Base-by-base conservation (phyloP, 2,329 filamentous ascomycete genomes). In the Trichoderma aggressivum region DNA sequence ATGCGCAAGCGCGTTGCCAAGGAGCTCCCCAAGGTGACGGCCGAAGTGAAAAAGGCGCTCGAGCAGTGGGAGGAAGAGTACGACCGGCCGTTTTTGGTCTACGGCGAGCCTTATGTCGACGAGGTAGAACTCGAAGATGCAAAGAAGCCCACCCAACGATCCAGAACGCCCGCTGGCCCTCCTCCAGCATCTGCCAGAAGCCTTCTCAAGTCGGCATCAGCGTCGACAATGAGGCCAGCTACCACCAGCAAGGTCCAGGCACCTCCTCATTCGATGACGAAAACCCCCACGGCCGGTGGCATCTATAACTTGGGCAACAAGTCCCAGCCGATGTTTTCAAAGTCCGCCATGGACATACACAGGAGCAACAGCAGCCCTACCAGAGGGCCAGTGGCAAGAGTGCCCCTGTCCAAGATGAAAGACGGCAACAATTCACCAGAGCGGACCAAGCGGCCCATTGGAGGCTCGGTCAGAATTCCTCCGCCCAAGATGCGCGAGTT, bases 1-100 rank as follows among this genome's bases (percentile, higher is more conserved):
- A 97, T 97, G 93, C 90, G 96, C 72, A 99, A 99, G 88, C 89
- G 94, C 71, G 98, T 99, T 73, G 88, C 94, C 30, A 99, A 98
- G 81, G 96, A 99, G 78, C 85, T 99, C 34, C 96, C 96, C 70
- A 98, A 97, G 84, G 87, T 99, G 56, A 91, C 95, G 71, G 87
- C 87, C 0, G 94, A 98, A n/a, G 83, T 99, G 71, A 88, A 89
- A 74, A 95, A 91, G 79, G 86, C 88, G n/a, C 86, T 99, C 32
- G 92, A 95, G 79, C 84, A 87, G 59, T 99, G 94, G 90, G 96
- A 99, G 79, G 92, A 97, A 67, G 96, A 98, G 78, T 98, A 95
- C 79, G 95, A 94, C 3, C 90, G 94, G 12, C 93, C 94, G 4
- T 99, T 99, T 85, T 85, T 97, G 59, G 94, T 99, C 16, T 94